Base-by-base conservation (phyloP, 2,329 filamentous ascomycete species). In the Microsporum ferrugineum region DNA sequence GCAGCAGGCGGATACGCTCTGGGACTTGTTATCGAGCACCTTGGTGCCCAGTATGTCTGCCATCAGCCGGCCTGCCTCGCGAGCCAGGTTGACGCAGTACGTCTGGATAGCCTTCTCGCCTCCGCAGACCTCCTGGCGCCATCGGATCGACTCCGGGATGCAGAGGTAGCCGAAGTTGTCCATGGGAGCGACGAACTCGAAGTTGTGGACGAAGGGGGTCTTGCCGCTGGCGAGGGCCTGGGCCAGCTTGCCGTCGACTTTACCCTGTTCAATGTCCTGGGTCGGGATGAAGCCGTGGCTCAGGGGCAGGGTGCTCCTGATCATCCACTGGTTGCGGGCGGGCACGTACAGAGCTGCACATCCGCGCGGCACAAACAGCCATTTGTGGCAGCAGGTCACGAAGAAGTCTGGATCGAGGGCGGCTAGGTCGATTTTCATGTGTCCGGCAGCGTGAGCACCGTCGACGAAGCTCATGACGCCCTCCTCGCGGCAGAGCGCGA, bases 371-470 rank as follows among this genome's bases (percentile, higher is more conserved):
- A 84, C 82, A 68, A 84, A 86, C 4, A 96, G 83, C 92, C 92
- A 97, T 77, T 95, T 95, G 77, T 95, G 89, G 67, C 85, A 89
- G 72, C 96, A 96, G 60, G 81, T 87, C 12, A 92, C 82, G 69
- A 95, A 89, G 76, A 95, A 96, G 72, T 96, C 91, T 0, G 90
- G 86, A 64, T 91, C 82, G 1, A 91, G 75, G 2, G 74, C 71
- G 0, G 70, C 65, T 14, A 96, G 74, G 72, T 95, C 83, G 5
- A 96, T 72, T 0, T 81, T 78, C 5, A 96, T 80, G 73, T 94
- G 87, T 1, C 92, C 92, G 29, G 95, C 76, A 0, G 87, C 87
- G 73, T 97, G 92, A 0, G 92, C 92, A 12, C 84, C 91, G 71
- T 97, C 92, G 41, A 96, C 78, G 23, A 89, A 77, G 67, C 87